Base-by-base conservation (phyloP, 345 rosid species). In the Crucihimalaya himalaica region DNA sequence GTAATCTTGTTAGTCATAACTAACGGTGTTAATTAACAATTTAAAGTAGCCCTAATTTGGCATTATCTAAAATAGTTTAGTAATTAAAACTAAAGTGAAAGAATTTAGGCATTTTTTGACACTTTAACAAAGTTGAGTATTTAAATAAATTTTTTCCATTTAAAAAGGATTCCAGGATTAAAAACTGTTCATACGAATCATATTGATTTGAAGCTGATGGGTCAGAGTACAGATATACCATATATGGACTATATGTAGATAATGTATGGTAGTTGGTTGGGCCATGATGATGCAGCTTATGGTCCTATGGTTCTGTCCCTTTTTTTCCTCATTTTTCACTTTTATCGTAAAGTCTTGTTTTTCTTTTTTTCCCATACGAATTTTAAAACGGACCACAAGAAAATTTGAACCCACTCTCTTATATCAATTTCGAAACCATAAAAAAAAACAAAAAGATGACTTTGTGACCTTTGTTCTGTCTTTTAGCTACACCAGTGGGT, bases 231-330 rank as follows among this genome's bases (percentile, higher is more conserved):
- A 72, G 11, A 42, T 28, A 52, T n/a, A n/a, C n/a, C n/a, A n/a
- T n/a, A n/a, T 52, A 52, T 63, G 63, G 63, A 39, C 5, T 61
- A 27, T 1, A 50, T 46, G 66, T 27, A 23, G 66, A 54, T 74
- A 34, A 73, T 46, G 66, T 14, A 57, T 66, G 73, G 61, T 66
- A 58, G 77, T 74, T 28, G 39, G 78, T 56, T 56, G 65, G 40
- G 66, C 42, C 66, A 47, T 74, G 59, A 56, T 46, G 78, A 65
- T 46, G 77, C 46, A 74, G 72, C 59, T 46, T 56, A 56, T 65
- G 67, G 78, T 66, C 78, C 72, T 58, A 2, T 65, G 51, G 21
- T 34, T 23, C 14, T 43, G 25, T 32, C 35, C 23, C 52, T 55
- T 18, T 0, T 51, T n/a, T 56, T 52, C n/a, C 1, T 21, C 39